phyloP scores from a whole-genome alignment of 2,329 filamentous ascomycete species.

The Lasiodiplodia theobromae region DNA sequence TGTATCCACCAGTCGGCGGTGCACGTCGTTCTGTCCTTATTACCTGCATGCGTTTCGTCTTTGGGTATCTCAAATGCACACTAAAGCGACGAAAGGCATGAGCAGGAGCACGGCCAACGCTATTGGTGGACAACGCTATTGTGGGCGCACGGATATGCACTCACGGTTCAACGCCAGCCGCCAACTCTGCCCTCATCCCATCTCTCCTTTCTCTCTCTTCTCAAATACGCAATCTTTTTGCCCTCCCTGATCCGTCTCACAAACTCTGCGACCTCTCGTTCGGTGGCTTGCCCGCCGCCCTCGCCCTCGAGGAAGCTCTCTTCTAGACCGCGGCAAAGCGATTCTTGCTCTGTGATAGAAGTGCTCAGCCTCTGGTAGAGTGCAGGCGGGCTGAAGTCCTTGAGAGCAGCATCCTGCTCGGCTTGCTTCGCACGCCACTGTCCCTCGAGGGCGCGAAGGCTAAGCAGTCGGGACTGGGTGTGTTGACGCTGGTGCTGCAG shows the following conservation, averaged over 20 bases:
- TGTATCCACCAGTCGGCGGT: neutral
- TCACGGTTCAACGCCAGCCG: slow-evolving; percentile 72
- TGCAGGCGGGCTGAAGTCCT: slow-evolving; percentile 83
- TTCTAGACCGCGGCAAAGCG: slow-evolving; percentile 80
- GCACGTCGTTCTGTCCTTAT: neutral
- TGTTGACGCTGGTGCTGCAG: slow-evolving; percentile 68
- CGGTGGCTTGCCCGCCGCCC: slow-evolving; percentile 62
- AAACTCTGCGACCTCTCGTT: slow-evolving; percentile 87
- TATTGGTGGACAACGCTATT: neutral
- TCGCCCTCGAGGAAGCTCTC: slow-evolving; percentile 86
- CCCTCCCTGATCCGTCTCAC: slow-evolving; percentile 81
- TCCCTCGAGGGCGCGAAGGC: slow-evolving; percentile 86
- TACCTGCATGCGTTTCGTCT: neutral
- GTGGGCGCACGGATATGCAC: slow-evolving; percentile 6
- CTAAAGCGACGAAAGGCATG: neutral
- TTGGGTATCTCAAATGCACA: slow-evolving; percentile 17
- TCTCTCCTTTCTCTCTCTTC: slow-evolving; percentile 85
- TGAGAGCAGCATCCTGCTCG: slow-evolving; percentile 85
- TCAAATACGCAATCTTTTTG: slow-evolving; percentile 77
- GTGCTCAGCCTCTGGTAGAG: slow-evolving; percentile 83
- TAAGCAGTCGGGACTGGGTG: slow-evolving; percentile 81
- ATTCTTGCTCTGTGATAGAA: slow-evolving; percentile 82
- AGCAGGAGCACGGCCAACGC: neutral
- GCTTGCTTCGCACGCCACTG: slow-evolving; percentile 88
- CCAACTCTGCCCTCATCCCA: slow-evolving; percentile 97